These are phyloP conservation scores for Zymoseptoria brevis DNA, from an alignment of 2,329 filamentous ascomycete species.

Conservation along the genomic window DNA sequence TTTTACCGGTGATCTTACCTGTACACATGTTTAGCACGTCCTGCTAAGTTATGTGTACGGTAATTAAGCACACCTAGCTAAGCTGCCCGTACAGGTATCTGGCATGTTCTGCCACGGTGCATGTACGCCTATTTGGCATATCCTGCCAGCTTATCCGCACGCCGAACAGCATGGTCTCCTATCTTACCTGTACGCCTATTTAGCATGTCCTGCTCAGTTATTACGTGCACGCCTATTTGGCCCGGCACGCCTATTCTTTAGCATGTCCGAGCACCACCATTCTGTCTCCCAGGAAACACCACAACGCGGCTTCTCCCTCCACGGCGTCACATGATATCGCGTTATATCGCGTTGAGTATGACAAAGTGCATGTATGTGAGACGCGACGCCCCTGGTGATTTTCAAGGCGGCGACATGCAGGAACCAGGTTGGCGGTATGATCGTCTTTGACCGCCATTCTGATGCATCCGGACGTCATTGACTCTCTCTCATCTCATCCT, in stretches of 20 bases:
- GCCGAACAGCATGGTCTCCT: neutral
- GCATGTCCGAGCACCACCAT: neutral
- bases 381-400: neutral
- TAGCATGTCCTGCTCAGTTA: neutral
- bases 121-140: neutral
- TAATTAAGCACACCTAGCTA: neutral
- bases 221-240: neutral
- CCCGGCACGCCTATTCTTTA: neutral
- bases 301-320: neutral
- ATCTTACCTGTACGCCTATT: neutral
- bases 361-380: neutral
- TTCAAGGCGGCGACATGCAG: neutral
- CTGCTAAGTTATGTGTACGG: too few relatives aligned
- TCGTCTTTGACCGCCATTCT: neutral
- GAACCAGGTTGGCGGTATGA: neutral
- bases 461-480: neutral
- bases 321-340: neutral
- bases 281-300: too few relatives aligned
- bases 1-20: too few relatives aligned
- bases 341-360: too few relatives aligned
- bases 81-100: neutral
- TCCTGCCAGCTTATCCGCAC: neutral
- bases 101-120: neutral
- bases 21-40: neutral
- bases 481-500: neutral